Conservation (phyloP, 2,329 filamentous ascomycete genomes). For the Colletotrichum sp. region DNA sequence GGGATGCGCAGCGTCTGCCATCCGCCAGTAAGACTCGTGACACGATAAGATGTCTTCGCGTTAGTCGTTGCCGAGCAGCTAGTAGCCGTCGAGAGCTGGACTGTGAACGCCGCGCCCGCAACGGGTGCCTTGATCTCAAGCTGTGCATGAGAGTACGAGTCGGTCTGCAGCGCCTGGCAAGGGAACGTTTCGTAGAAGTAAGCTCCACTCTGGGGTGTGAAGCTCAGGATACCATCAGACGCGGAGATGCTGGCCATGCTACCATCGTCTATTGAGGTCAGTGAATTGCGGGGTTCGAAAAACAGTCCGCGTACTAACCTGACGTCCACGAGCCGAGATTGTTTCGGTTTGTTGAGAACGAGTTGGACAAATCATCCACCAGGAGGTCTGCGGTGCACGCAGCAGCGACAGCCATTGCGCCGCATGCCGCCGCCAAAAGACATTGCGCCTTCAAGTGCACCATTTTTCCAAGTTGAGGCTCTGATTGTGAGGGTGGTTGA, state of each 20-base stretch:
- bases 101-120: slow-evolving; percentile 29
- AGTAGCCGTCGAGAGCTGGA: slow-evolving; percentile 42
- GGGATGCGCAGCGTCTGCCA: slow-evolving; percentile 57
- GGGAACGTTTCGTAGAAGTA: slow-evolving; percentile 61
- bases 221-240: slow-evolving; percentile 48
- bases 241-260: slow-evolving; percentile 48
- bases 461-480: slow-evolving; percentile 14
- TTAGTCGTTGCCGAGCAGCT: slow-evolving; percentile 45
- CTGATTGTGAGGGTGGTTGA: background rate
- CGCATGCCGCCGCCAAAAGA: slow-evolving; percentile 21
- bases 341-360: slow-evolving; percentile 35
- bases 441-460: slow-evolving; percentile 13
- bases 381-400: slow-evolving; percentile 33
- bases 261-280: slow-evolving; percentile 47
- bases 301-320: slow-evolving; percentile 29
- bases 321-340: slow-evolving; percentile 38
- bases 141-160: slow-evolving; percentile 52
- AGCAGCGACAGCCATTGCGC: slow-evolving; percentile 19
- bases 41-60: slow-evolving; percentile 46
- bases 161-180: slow-evolving; percentile 48
- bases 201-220: slow-evolving; percentile 51
- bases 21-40: slow-evolving; percentile 53
- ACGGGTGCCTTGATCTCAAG: slow-evolving; percentile 27
- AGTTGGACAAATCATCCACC: slow-evolving; percentile 37
- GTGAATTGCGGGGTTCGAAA: background rate